Conservation (phyloP, 2,329 filamentous ascomycete species). For the Aureobasidium sp. region DNA sequence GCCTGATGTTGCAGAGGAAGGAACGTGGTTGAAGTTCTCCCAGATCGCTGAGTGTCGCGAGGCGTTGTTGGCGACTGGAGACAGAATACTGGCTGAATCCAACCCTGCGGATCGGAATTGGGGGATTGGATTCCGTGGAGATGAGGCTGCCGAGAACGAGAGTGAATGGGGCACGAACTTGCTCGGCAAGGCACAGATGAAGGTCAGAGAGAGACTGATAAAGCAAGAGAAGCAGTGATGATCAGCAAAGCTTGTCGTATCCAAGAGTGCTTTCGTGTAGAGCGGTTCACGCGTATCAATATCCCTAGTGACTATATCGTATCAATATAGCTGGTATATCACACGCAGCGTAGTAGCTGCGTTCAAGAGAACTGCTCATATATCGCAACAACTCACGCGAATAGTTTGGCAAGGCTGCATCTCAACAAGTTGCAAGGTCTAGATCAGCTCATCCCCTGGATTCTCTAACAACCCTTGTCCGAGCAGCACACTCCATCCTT, state of each 20-base stretch:
- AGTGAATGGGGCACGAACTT: conserved; percentile 26
- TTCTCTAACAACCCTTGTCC: background rate
- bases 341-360: background rate
- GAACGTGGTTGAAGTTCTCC: conserved; percentile 26
- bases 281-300: background rate
- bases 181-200: conserved; percentile 27
- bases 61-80: conserved; percentile 23
- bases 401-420: background rate
- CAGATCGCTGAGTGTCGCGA: conserved; percentile 22
- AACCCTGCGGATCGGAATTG: conserved; percentile 29
- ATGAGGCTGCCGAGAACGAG: conserved; percentile 22
- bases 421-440: background rate
- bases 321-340: background rate
- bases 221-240: conserved; percentile 12
- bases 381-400: background rate
- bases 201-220: conserved; percentile 22
- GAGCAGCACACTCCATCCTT: background rate
- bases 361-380: background rate
- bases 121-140: conserved; percentile 26
- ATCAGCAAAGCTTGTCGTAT: no score
- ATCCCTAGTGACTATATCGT: background rate
- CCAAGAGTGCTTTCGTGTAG: background rate
- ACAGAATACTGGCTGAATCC: conserved; percentile 25
- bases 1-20: conserved; percentile 24
- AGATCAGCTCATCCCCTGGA: background rate